A percentile compares a stretch with the other conserved stretches of the same genome.
These are phyloP conservation scores for Sugiyamaella mastotermitis DNA, from an alignment of 805 yeast species.

Conservation along the genomic window DNA sequence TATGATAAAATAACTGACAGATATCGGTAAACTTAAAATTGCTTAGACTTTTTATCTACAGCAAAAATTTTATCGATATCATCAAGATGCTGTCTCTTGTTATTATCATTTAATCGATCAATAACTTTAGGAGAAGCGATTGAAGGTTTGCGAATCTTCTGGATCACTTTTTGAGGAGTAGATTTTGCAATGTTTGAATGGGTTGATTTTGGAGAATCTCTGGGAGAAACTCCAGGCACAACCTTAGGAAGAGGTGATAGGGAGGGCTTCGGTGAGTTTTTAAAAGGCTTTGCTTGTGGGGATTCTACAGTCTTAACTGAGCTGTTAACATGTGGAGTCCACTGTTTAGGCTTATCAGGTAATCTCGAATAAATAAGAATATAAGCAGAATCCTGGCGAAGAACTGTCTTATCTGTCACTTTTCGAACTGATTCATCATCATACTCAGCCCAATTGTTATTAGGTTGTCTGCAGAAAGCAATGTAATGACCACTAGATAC, in stretches of 20 bases:
- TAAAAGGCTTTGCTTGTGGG: not conserved
- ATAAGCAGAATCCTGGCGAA: conserved; percentile 84
- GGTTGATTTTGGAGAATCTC: too few relatives aligned
- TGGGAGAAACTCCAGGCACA: too few relatives aligned
- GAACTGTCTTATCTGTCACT: conserved; percentile 64
- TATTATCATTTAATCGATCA: too few relatives aligned
- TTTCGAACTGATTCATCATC: conserved; percentile 86
- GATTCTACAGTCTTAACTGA: not conserved
- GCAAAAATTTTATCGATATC: conserved; percentile 27
- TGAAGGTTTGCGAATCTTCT: too few relatives aligned
- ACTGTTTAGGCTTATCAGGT: conserved; percentile 3
- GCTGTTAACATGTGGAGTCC: too few relatives aligned
- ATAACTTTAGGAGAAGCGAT: too few relatives aligned
- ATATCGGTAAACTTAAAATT: too few relatives aligned
- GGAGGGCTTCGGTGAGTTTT: not conserved
- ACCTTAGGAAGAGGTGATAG: too few relatives aligned
- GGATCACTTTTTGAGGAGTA: too few relatives aligned
- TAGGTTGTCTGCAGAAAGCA: conserved; percentile 87
- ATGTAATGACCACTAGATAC: conserved; percentile 90
- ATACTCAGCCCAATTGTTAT: conserved; percentile 86
- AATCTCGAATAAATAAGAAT: conserved; percentile 74
- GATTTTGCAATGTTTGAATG: too few relatives aligned
- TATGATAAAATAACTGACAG: too few relatives aligned
- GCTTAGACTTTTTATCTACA: conserved; percentile 5
- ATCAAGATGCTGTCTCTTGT: conserved; percentile 12